Conservation (phyloP, 139 green algal genomes). For the Picochlorum sp. region DNA sequence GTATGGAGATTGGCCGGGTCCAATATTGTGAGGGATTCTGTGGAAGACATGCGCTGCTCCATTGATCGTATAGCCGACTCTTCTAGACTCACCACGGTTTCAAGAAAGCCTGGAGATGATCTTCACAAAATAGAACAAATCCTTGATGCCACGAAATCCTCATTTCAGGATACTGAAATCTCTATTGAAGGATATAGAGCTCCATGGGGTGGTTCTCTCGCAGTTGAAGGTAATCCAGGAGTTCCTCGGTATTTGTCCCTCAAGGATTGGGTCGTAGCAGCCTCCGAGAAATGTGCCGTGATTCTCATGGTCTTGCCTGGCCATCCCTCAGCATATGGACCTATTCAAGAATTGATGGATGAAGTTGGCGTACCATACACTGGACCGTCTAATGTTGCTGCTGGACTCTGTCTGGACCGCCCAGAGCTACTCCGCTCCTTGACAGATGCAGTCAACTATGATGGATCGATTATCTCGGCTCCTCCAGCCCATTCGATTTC, state of each 20-base stretch:
- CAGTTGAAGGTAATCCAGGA: no score
- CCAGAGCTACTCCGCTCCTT: constrained; percentile 2
- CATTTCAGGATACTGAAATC: not conserved
- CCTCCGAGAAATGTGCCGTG: constrained; percentile 7
- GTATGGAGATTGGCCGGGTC: not conserved
- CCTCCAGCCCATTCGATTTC: constrained; percentile 16
- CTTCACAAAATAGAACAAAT: constrained; percentile 5
- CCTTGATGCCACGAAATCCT: not conserved
- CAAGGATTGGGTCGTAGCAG: constrained; percentile 10
- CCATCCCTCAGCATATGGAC: constrained; percentile 11
- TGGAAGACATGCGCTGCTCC: not conserved
- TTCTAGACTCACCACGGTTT: not conserved
- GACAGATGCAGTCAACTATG: not conserved
- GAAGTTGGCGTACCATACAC: constrained; percentile 14
- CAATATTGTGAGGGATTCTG: not conserved
- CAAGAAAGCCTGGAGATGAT: not conserved
- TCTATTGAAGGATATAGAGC: not conserved
- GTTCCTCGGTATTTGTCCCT: constrained; percentile 12
- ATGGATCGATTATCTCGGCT: not conserved
- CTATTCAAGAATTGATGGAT: constrained; percentile 26
- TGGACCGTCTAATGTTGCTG: constrained; percentile 1
- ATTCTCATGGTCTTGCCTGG: constrained; percentile 14
- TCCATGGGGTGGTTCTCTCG: constrained; percentile 3
- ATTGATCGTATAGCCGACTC: not conserved
- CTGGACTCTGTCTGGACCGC: constrained; percentile 18